Conservation (phyloP, 139 green algal species). For the Chlorella ohadii region DNA sequence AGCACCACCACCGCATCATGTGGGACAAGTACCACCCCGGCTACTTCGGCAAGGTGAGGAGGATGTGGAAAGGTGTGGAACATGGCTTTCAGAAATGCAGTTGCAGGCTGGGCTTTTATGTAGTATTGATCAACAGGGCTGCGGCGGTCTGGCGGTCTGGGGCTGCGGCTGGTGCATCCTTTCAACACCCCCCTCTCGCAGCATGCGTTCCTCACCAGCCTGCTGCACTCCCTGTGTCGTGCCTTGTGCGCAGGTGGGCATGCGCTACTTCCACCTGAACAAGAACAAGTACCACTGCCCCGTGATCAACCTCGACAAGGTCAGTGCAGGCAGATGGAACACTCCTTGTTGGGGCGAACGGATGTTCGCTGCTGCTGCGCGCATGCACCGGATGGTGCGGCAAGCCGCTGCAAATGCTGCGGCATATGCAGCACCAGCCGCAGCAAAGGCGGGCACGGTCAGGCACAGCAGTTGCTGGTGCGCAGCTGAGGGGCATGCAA, state of each 20-base stretch:
- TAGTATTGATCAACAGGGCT: too few species aligned
- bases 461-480: background rate
- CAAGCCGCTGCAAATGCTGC: background rate
- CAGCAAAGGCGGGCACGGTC: background rate
- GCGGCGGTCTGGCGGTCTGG: too few species aligned
- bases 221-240: background rate
- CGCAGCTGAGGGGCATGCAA: background rate
- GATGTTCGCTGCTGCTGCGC: too few species aligned
- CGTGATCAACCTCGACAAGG: constrained; percentile 99
- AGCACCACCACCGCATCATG: too few species aligned
- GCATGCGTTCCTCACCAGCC: too few species aligned
- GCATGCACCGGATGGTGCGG: too few species aligned
- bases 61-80: too few species aligned
- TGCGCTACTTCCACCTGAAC: constrained; percentile 97
- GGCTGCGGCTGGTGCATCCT: too few species aligned
- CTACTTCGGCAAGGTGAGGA: constrained; percentile 96
- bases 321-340: too few species aligned
- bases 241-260: constrained; percentile 84
- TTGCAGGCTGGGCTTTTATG: background rate
- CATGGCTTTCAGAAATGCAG: background rate
- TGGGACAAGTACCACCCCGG: constrained; percentile 98
- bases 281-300: constrained; percentile 97
- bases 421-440: background rate
- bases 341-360: too few species aligned
- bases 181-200: too few species aligned